phyloP scores from a whole-genome alignment of 495 filamentous ascomycete species.

The Terfezia claveryi region DNA sequence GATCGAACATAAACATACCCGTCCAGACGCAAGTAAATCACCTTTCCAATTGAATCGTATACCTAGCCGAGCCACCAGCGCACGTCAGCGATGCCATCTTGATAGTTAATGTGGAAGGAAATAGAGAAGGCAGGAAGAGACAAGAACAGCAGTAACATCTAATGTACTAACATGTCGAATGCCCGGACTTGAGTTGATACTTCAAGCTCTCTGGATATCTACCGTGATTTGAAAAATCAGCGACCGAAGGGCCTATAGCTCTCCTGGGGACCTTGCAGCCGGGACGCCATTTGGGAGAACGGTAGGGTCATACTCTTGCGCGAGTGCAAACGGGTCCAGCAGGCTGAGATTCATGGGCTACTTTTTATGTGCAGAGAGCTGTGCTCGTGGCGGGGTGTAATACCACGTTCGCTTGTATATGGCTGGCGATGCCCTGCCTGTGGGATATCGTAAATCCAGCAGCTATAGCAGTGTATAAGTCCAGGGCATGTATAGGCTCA shows the following conservation, averaged over 20 bases:
- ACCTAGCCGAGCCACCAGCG: background rate
- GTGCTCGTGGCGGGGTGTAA: too few relatives aligned
- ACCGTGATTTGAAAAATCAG: background rate
- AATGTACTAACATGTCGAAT: conserved; percentile 26
- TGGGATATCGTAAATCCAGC: too few relatives aligned
- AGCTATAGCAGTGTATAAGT: too few relatives aligned
- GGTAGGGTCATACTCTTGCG: conserved; percentile 37
- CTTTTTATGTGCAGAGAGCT: background rate
- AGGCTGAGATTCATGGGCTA: conserved; percentile 54
- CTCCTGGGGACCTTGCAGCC: background rate
- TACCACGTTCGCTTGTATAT: too few relatives aligned
- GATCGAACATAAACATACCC: conserved; percentile 37
- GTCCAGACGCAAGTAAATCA: conserved; percentile 79
- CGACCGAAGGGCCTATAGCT: background rate
- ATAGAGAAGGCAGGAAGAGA: background rate
- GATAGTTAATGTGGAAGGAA: background rate
- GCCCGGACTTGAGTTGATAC: conserved; percentile 55
- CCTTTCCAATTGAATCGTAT: conserved; percentile 84
- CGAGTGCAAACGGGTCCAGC: conserved; percentile 61
- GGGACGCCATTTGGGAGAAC: background rate
- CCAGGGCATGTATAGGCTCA: too few relatives aligned
- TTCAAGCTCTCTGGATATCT: conserved; percentile 65
- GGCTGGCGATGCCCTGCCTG: too few relatives aligned
- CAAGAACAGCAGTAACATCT: background rate
- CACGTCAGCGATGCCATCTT: background rate